Evolutionary conservation across 2,329 filamentous ascomycete genomes (phyloP).

Genomic region (Teratosphaeria viscida): DNA sequence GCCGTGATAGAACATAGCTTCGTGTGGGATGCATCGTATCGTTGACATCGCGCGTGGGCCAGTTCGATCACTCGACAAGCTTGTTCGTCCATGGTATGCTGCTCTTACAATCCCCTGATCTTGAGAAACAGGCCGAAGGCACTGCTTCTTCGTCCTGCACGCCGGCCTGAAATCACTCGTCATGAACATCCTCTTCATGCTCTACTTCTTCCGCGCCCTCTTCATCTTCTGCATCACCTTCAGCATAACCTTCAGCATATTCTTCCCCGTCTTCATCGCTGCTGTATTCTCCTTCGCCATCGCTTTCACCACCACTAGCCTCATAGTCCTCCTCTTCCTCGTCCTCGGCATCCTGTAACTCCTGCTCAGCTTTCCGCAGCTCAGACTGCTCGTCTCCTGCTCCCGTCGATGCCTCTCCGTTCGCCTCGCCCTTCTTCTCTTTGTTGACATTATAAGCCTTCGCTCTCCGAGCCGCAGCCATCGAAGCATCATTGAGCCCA

Average conservation of each 20-base stretch:
- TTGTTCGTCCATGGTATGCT: no score
- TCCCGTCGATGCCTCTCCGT: conserved; percentile 8
- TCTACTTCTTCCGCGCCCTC: conserved; percentile 12
- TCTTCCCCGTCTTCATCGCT: conserved; percentile 19
- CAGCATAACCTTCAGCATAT: conserved; percentile 15
- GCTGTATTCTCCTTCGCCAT: conserved; percentile 23
- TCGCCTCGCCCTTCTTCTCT: conserved; percentile 19
- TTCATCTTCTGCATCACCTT: conserved; percentile 11
- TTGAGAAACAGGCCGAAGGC: no score
- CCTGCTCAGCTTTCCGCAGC: conserved; percentile 22
- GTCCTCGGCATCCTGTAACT: conserved; percentile 25
- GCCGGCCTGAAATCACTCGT: not conserved
- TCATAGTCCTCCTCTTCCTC: conserved; percentile 26
- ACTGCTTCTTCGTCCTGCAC: not conserved
- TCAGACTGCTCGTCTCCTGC: conserved; percentile 18
- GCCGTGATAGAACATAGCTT: not conserved
- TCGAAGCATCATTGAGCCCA: conserved; percentile 51
- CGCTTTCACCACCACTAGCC: conserved; percentile 23
- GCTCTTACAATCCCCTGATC: no score
- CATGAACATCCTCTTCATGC: conserved; percentile 11
- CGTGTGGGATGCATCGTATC: not conserved
- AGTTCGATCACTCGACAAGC: not conserved
- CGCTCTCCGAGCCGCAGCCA: conserved; percentile 49
- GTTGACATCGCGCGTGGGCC: not conserved
- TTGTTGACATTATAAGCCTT: conserved; percentile 48